These are phyloP conservation scores for Ricinus communis DNA, from an alignment of 345 rosid species.

Conservation along the genomic window DNA sequence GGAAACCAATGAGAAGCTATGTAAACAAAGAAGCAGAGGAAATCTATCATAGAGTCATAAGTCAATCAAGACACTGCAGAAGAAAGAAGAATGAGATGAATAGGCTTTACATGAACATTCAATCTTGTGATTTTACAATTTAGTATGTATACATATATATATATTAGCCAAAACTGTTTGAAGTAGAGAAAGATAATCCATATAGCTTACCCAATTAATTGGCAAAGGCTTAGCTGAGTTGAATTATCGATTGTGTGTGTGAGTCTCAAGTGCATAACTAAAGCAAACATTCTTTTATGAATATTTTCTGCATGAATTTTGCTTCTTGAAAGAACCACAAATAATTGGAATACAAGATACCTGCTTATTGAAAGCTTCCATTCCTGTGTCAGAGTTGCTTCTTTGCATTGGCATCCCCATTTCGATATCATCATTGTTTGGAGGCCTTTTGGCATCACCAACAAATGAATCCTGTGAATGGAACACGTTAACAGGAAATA, in stretches of 20 bases:
- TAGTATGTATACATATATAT: no score
- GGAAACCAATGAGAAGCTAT: slow-evolving; percentile 2
- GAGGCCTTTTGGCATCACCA: slow-evolving; percentile 35
- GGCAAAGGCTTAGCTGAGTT: no score
- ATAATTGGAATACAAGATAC: slow-evolving; percentile 23
- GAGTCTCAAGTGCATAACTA: no score
- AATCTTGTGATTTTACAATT: background rate
- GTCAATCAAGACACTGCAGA: background rate
- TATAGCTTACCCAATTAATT: no score
- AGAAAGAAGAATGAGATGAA: background rate
- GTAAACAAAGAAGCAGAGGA: background rate
- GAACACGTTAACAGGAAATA: slow-evolving; percentile 1
- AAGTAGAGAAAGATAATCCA: no score
- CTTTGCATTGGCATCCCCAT: slow-evolving; percentile 50
- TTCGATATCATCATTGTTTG: slow-evolving; percentile 47
- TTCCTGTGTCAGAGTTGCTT: slow-evolving; percentile 56
- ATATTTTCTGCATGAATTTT: no score
- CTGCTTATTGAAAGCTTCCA: slow-evolving; percentile 69
- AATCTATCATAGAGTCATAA: background rate
- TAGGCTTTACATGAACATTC: background rate
- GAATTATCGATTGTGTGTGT: no score
- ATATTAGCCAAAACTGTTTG: no score
- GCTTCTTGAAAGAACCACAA: background rate
- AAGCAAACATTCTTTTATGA: no score
- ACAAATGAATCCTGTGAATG: slow-evolving; percentile 52